Conservation (phyloP, 2,329 filamentous ascomycete species). For the Purpureocillium lavendulum region DNA sequence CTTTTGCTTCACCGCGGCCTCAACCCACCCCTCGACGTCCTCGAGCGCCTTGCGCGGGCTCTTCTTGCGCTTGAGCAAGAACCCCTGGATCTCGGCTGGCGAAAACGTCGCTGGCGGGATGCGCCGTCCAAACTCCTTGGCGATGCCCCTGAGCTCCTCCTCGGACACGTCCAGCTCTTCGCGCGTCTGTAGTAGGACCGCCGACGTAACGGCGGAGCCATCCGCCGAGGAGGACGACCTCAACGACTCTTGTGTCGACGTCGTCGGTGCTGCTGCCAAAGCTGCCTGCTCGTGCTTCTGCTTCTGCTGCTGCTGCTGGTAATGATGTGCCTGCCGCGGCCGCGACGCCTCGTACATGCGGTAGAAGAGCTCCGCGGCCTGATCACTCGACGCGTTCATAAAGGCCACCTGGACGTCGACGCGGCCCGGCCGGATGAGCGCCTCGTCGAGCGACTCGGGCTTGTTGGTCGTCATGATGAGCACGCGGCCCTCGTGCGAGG, state of each 20-base stretch:
- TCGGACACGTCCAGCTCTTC: conserved; percentile 22
- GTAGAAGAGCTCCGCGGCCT: conserved; percentile 50
- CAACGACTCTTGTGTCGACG: not conserved
- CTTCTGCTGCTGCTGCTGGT: not conserved
- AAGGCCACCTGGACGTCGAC: conserved; percentile 65
- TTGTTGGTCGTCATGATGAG: conserved; percentile 79
- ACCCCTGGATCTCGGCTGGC: conserved; percentile 58
- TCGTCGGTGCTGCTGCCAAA: not conserved
- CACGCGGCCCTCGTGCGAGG: conserved; percentile 68
- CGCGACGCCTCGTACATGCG: conserved; percentile 47
- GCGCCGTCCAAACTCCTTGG: conserved; percentile 38
- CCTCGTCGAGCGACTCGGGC: conserved; percentile 63
- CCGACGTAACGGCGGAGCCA: not conserved
- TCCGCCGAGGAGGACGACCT: too few relatives aligned
- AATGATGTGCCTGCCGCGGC: conserved; percentile 2
- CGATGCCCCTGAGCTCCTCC: conserved; percentile 35
- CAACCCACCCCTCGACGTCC: conserved; percentile 46
- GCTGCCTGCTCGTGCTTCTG: conserved; percentile 3
- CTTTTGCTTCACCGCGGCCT: conserved; percentile 41
- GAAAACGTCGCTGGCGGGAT: conserved; percentile 46
- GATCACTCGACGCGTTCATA: conserved; percentile 43
- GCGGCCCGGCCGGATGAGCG: conserved; percentile 64
- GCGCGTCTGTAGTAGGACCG: not conserved
- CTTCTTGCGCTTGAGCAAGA: conserved; percentile 54
- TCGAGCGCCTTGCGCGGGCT: conserved; percentile 44